phyloP scores from a whole-genome alignment of 176 grass and related monocot genomes.

The Canna indica region DNA sequence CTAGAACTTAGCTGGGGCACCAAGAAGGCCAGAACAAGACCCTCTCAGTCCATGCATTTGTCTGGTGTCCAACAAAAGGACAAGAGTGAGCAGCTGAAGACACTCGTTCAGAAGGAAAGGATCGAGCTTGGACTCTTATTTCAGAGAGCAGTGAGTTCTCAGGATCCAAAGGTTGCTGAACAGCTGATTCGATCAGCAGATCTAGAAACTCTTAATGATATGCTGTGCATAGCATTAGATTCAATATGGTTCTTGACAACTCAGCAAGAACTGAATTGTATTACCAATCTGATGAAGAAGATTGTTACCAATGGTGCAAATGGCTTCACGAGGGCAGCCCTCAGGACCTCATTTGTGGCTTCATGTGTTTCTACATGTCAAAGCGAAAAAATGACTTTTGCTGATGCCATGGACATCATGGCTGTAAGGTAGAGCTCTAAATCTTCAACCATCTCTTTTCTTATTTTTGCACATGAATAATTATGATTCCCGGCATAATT shows the following conservation, averaged over 20 bases:
- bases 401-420: slow-evolving; percentile 76
- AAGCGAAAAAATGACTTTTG: slow-evolving; percentile 52
- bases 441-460: too few species aligned
- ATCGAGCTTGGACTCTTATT: slow-evolving; percentile 57
- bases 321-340: slow-evolving; percentile 77
- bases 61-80: slow-evolving; percentile 32
- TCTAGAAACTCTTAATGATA: slow-evolving; percentile 66
- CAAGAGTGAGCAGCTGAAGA: slow-evolving; percentile 49
- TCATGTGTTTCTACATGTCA: slow-evolving; percentile 83
- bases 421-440: slow-evolving; percentile 63
- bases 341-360: slow-evolving; percentile 76
- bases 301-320: slow-evolving; percentile 58
- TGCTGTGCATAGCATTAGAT: slow-evolving; percentile 69
- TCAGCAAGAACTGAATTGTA: slow-evolving; percentile 42
- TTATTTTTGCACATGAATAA: too few species aligned
- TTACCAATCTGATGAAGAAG: slow-evolving; percentile 64
- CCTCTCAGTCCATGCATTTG: slow-evolving; percentile 42
- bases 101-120: slow-evolving; percentile 54
- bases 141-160: slow-evolving; percentile 53
- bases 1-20: slow-evolving; percentile 17
- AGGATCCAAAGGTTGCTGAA: slow-evolving; percentile 52
- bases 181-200: slow-evolving; percentile 48
- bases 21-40: slow-evolving; percentile 53
- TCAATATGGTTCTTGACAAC: slow-evolving; percentile 85
- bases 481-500: background rate